Conservation (phyloP, 441 rosid species). For the Populus hybrid region DNA sequence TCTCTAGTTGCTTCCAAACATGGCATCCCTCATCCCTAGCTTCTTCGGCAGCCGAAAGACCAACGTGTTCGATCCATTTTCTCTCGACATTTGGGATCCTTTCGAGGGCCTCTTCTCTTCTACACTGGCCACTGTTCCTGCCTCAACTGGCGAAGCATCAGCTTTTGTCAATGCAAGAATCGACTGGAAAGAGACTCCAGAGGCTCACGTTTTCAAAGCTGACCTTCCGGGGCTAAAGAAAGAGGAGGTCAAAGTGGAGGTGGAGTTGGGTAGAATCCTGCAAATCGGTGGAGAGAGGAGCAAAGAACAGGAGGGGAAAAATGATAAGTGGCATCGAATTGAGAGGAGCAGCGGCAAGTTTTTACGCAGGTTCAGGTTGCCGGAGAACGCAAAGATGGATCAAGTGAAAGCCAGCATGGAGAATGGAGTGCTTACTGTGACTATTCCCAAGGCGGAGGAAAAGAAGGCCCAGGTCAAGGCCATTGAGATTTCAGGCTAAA, state of each 20-base stretch:
- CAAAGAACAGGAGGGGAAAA: conserved; percentile 45
- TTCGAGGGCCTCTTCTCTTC: conserved; percentile 11
- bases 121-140: conserved; percentile 1
- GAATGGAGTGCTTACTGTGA: conserved; percentile 45
- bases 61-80: conserved; percentile 33
- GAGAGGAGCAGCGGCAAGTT: conserved; percentile 48
- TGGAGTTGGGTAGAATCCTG: conserved; percentile 43
- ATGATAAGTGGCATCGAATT: conserved; percentile 42
- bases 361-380: conserved; percentile 44
- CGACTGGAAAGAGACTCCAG: conserved; percentile 50
- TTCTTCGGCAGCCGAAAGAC: conserved; percentile 29
- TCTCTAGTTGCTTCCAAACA: neutral
- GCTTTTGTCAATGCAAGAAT: conserved; percentile 27
- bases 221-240: conserved; percentile 18
- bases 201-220: conserved; percentile 47
- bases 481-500: conserved; percentile 35
- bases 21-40: conserved; percentile 37
- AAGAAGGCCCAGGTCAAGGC: conserved; percentile 43
- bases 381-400: conserved; percentile 42
- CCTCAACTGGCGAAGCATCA: neutral
- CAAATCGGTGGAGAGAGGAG: conserved; percentile 51
- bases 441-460: conserved; percentile 37
- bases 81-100: conserved; percentile 13
- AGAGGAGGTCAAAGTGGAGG: conserved; percentile 45
- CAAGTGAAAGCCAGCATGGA: conserved; percentile 43